Percentiles rank a stretch among this genome's conserved stretches.
Conservation (phyloP, 192 early-diverging fungal genomes). For the Coemansia sp. region DNA sequence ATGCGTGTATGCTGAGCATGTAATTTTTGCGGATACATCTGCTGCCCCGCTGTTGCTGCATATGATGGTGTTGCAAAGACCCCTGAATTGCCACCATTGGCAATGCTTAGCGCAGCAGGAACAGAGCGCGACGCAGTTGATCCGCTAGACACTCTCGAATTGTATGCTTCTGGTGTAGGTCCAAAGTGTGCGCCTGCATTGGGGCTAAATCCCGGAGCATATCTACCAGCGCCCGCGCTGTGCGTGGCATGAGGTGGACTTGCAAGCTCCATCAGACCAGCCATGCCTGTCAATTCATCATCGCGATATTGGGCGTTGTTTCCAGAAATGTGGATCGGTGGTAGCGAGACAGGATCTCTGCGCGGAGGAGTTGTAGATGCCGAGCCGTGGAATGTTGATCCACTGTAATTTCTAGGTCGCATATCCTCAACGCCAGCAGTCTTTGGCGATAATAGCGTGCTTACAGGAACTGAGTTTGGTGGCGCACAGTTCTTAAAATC, state of each 20-base stretch:
- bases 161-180: conserved; percentile 16
- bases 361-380: conserved; percentile 31
- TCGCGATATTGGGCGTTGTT: conserved; percentile 35
- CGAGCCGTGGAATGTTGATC: conserved; percentile 10
- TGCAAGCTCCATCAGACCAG: conserved; percentile 53
- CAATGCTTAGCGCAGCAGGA: conserved; percentile 24
- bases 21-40: conserved; percentile 1
- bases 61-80: conserved; percentile 12
- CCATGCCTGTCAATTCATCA: conserved; percentile 53
- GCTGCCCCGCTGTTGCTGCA: not conserved
- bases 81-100: conserved; percentile 6
- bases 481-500: conserved; percentile 3
- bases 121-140: conserved; percentile 36
- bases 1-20: conserved; percentile 6
- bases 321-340: conserved; percentile 20
- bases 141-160: conserved; percentile 42
- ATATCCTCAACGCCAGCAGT: conserved; percentile 4
- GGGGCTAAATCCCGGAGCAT: not conserved
- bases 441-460: conserved; percentile 31
- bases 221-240: conserved; percentile 22
- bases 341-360: conserved; percentile 24
- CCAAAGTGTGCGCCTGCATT: conserved; percentile 12
- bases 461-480: conserved; percentile 37
- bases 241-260: conserved; percentile 22
- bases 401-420: conserved; percentile 1